Percentiles rank a stretch among this genome's conserved stretches.
Evolutionary conservation across 129 eudicot genomes (phyloP).

Genomic region (Smallanthus sonchifolius): DNA sequence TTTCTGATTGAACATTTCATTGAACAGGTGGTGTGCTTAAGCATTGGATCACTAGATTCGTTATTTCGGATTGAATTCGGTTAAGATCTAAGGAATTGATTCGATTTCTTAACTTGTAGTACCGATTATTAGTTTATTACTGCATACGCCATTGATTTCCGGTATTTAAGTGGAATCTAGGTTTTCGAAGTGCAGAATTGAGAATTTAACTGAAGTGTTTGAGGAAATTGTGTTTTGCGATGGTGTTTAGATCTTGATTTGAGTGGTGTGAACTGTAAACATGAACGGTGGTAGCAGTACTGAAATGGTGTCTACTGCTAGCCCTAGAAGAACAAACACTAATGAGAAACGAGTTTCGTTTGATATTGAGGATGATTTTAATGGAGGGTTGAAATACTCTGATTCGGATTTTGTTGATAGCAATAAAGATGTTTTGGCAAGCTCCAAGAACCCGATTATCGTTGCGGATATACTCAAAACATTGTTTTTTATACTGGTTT

Average conservation of each 20-base stretch:
- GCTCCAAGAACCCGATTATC: slow-evolving; percentile 34
- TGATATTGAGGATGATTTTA: slow-evolving; percentile 42
- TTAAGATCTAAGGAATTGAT: neutral
- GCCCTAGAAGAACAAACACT: slow-evolving; percentile 28
- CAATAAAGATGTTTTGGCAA: slow-evolving; percentile 5
- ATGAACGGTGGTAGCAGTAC: slow-evolving; percentile 38
- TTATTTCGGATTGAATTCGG: neutral
- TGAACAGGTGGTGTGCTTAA: slow-evolving; percentile 19
- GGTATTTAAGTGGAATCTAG: neutral
- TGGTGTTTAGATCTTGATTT: slow-evolving; percentile 17
- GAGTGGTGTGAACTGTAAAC: slow-evolving; percentile 20
- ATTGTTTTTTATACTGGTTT: slow-evolving; percentile 66
- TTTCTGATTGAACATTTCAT: slow-evolving; percentile 21
- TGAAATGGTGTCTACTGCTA: slow-evolving; percentile 30
- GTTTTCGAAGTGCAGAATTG: neutral
- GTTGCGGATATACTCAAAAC: slow-evolving; percentile 78
- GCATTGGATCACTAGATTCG: slow-evolving; percentile 3
- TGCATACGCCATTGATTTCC: neutral
- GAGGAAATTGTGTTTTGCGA: slow-evolving; percentile 18
- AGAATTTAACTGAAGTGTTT: slow-evolving; percentile 9
- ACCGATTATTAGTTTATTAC: neutral
- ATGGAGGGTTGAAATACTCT: slow-evolving; percentile 16
- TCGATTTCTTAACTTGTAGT: neutral
- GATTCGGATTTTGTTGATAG: slow-evolving; percentile 19
- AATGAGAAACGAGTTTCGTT: slow-evolving; percentile 46